A percentile compares a stretch with the other conserved stretches of the same genome.
Conservation (phyloP, 345 rosid species). For the Linum lewisii region DNA sequence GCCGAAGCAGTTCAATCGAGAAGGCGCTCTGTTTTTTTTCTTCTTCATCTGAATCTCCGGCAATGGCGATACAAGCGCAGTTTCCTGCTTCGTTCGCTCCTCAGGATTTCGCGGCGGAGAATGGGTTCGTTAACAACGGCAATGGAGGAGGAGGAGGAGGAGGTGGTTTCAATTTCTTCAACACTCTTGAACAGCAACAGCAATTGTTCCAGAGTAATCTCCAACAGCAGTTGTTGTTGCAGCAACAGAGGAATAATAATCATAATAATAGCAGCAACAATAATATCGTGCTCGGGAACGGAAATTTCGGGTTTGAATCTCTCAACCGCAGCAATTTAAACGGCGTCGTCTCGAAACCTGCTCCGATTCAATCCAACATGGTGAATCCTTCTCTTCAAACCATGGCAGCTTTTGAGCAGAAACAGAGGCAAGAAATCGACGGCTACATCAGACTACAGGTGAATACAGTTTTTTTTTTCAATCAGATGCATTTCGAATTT, state of each 20-base stretch:
- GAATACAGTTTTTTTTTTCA: neutral
- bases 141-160: neutral
- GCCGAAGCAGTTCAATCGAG: neutral
- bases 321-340: too few species aligned
- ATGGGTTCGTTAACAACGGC: conserved; percentile 28
- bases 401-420: conserved; percentile 26
- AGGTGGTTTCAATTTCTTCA: neutral
- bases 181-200: conserved; percentile 11
- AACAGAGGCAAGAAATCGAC: conserved; percentile 55
- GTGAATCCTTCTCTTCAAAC: conserved; percentile 9
- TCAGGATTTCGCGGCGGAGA: conserved; percentile 34
- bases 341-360: too few species aligned
- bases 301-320: too few species aligned
- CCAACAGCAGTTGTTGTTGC: neutral
- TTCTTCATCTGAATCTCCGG: neutral
- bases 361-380: neutral
- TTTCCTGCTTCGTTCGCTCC: conserved; percentile 28
- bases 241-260: neutral
- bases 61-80: conserved; percentile 75
- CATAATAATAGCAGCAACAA: neutral
- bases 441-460: conserved; percentile 62
- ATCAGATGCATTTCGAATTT: neutral
- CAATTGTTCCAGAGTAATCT: neutral
- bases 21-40: neutral
- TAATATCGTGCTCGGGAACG: neutral